Evolutionary conservation across 306 rosid species (phyloP).

Genomic region (Cucurbita moschata): DNA sequence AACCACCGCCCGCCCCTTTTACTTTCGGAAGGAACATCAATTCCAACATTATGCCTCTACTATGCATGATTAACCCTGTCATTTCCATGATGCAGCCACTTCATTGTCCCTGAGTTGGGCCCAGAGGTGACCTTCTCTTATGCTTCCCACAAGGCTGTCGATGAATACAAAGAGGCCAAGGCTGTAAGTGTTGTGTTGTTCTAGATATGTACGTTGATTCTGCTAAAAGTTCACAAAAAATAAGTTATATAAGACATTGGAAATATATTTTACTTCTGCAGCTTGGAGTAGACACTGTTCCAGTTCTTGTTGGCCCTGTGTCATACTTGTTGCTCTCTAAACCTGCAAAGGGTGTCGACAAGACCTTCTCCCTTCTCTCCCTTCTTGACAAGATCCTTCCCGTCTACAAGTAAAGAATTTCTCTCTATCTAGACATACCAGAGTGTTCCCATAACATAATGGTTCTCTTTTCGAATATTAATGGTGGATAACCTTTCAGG

Average conservation of each 20-base stretch:
- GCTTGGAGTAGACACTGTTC: conserved; percentile 66
- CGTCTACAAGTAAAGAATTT: conserved; percentile 38
- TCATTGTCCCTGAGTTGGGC: conserved; percentile 73
- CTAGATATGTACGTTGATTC: too few relatives aligned
- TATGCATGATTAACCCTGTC: not conserved
- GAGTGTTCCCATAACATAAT: not conserved
- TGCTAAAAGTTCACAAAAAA: too few relatives aligned
- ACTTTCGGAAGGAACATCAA: not conserved
- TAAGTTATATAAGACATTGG: too few relatives aligned
- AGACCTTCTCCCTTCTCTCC: conserved; percentile 40
- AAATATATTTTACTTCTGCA: conserved; percentile 12
- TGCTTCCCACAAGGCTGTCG: conserved; percentile 74
- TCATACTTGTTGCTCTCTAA: conserved; percentile 74
- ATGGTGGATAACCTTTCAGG: conserved; percentile 19
- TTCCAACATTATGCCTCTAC: not conserved
- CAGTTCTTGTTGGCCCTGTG: conserved; percentile 74
- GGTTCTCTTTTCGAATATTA: not conserved
- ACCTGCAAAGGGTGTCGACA: conserved; percentile 65
- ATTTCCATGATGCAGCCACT: conserved; percentile 44
- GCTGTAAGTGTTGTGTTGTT: conserved; percentile 32
- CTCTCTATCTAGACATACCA: not conserved
- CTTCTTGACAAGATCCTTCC: conserved; percentile 55
- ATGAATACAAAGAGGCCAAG: conserved; percentile 70
- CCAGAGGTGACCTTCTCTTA: conserved; percentile 65
- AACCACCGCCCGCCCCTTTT: not conserved